Evolutionary conservation across 192 early-diverging fungal genomes (phyloP).

Genomic region (Linnemannia elongata): DNA sequence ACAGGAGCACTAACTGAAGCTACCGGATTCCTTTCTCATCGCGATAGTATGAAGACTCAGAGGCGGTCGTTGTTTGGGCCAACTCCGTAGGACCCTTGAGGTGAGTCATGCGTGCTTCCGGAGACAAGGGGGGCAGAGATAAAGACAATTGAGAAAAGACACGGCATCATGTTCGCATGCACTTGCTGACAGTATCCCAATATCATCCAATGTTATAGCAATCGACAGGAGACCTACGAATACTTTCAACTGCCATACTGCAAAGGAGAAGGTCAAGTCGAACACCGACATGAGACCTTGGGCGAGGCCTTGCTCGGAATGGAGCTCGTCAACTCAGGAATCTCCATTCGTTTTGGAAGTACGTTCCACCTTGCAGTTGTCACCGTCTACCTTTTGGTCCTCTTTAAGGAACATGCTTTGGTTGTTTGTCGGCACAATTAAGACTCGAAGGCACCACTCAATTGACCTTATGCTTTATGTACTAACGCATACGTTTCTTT

Average conservation of each 20-base stretch:
- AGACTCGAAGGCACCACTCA: neutral
- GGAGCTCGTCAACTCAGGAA: constrained; percentile 79
- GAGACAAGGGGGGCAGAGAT: too few relatives aligned
- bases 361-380: constrained; percentile 18
- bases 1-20: neutral
- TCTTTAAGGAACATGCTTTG: neutral
- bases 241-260: constrained; percentile 83
- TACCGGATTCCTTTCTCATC: neutral
- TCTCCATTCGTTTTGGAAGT: constrained; percentile 77
- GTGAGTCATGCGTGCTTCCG: constrained; percentile 2
- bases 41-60: constrained; percentile 67
- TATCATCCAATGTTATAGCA: constrained; percentile 37
- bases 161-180: neutral
- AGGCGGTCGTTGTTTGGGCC: constrained; percentile 81
- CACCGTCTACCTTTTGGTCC: neutral
- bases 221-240: constrained; percentile 83
- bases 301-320: constrained; percentile 85
- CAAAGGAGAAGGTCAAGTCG: constrained; percentile 65
- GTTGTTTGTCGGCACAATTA: neutral
- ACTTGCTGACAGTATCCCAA: neutral
- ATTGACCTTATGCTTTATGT: neutral
- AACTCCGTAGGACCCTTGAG: constrained; percentile 72
- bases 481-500: neutral
- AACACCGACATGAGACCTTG: constrained; percentile 85
- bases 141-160: neutral